phyloP scores from a whole-genome alignment of 305 asterid species.

The Petunia hybrid region DNA sequence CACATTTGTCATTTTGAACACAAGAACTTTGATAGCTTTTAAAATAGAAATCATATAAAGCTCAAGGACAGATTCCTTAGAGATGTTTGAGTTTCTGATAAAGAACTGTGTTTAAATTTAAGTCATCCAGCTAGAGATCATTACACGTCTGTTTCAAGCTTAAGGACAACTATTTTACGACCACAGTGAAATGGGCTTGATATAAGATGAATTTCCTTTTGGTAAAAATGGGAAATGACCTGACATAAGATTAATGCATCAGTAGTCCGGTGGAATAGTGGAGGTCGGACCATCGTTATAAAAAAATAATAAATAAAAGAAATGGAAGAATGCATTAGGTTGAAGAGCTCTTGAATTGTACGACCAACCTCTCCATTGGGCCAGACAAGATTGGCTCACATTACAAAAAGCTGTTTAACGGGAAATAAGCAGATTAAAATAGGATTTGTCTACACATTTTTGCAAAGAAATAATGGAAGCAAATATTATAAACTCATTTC shows the following conservation, averaged over 20 bases:
- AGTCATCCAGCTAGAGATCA: conserved; percentile 3
- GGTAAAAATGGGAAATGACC: not conserved
- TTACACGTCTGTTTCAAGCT: not conserved
- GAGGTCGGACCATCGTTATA: not conserved
- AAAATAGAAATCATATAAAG: not conserved
- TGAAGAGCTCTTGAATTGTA: not conserved
- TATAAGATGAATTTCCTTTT: not conserved
- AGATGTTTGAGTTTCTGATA: conserved; percentile 1
- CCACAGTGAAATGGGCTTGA: conserved; percentile 14
- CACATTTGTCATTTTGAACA: not conserved
- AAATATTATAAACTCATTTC: not conserved
- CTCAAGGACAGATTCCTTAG: conserved; percentile 14
- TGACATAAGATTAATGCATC: not conserved
- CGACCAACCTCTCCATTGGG: not conserved
- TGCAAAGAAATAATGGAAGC: not conserved
- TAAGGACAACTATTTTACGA: not conserved
- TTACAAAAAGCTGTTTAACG: not conserved
- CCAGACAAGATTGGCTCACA: not conserved
- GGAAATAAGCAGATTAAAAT: not conserved
- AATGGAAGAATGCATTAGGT: not conserved
- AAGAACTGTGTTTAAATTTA: not conserved
- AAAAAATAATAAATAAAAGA: not conserved
- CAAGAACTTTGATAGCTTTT: not conserved
- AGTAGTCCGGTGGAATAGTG: not conserved
- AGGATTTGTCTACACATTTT: not conserved